phyloP scores from a whole-genome alignment of 768 basidiomycete genomes.

The Mycena chlorophos region DNA sequence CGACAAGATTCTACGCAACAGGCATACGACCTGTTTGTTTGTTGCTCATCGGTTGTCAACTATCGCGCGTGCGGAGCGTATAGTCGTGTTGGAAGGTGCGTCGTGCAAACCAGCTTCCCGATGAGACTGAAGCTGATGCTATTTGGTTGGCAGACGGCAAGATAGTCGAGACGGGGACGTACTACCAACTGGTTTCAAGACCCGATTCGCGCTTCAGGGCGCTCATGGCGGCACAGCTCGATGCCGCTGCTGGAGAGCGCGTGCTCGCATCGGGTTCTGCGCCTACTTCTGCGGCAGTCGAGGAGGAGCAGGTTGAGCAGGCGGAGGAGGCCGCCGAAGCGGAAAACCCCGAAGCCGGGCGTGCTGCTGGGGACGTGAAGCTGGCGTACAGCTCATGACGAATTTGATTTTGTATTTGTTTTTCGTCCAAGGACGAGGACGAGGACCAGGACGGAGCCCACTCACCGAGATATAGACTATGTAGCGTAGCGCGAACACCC shows the following conservation, averaged over 20 bases:
- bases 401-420: too few species aligned
- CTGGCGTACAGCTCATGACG: neutral
- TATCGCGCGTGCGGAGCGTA: constrained; percentile 85
- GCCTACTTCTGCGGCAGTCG: constrained; percentile 8
- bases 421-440: neutral
- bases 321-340: constrained; percentile 16
- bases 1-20: constrained; percentile 76
- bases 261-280: constrained; percentile 15
- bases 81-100: constrained; percentile 86
- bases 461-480: constrained; percentile 15
- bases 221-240: constrained; percentile 89
- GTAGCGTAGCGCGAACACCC: constrained; percentile 16
- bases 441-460: neutral
- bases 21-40: constrained; percentile 83
- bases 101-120: neutral
- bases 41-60: constrained; percentile 90
- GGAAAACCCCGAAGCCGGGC: neutral
- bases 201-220: constrained; percentile 77
- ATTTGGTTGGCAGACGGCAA: constrained; percentile 53
- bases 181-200: constrained; percentile 69
- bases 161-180: constrained; percentile 82
- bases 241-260: constrained; percentile 42
- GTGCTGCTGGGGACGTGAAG: neutral
- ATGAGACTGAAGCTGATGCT: neutral
- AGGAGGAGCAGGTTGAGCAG: too few species aligned